Evolutionary conservation across 192 early-diverging fungal species (phyloP), one percentile per base, ranked within the genome.

Genomic region (Coemansia furcata): DNA sequence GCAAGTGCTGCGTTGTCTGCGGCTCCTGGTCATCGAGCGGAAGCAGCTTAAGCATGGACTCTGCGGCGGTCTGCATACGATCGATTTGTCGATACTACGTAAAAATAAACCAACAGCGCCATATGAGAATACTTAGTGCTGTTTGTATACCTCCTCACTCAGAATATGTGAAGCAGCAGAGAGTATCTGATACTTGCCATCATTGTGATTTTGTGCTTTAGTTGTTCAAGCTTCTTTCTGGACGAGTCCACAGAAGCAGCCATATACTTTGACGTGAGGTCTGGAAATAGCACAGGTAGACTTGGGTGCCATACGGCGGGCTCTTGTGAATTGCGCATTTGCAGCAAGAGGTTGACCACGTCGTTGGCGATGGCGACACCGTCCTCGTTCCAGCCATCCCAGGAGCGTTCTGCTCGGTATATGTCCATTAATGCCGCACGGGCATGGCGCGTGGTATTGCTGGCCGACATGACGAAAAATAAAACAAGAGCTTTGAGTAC

Each of bases 231-330:
- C 33, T 69, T 70, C 10, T 62, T 29, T 29, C 33, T 38, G 9
- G 68, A 30, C 26, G n/a, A 43, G 1, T 49, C 35, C 3, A 69
- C 5, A 4, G 69, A 50, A 4, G 68, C 65, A 5, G 42, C 57
- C 4, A 71, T 63, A 36, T 63, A 80, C 32, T 63, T 74, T 39
- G 8, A 29, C 1, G 69, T 21, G 12, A 80, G 60, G 33, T 74
- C 78, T 0, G 72, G 72, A 68, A 80, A 80, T 55, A 74, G 62
- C 11, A 21, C 54, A 9, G 60, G 49, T 12, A 74, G 17, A 38
- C 72, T 80, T 7, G 78, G 78, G 59, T 80, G 78, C 78, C 78
- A 80, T 43, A 72, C 72, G 4, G 63, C 65, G 7, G 78, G 72
- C 35, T 74, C 72, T 19, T 80, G 78, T n/a, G 78, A 73, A 40